Conservation (phyloP, 345 rosid genomes). For the Moricandia arvensis region DNA sequence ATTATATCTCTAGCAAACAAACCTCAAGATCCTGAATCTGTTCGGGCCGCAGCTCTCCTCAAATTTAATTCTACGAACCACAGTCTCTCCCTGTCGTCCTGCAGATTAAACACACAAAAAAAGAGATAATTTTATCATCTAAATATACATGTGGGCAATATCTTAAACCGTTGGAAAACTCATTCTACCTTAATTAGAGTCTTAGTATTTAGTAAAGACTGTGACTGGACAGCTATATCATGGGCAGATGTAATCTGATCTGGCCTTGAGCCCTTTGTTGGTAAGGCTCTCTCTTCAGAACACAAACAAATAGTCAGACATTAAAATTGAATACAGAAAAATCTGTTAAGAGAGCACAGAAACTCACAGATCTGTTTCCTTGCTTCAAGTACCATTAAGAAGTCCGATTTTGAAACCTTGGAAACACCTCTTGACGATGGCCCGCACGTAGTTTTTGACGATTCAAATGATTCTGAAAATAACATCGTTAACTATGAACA, state of each 20-base stretch:
- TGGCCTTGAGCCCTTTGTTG: conserved; percentile 67
- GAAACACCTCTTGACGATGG: conserved; percentile 52
- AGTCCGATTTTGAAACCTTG: conserved; percentile 60
- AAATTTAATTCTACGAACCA: conserved; percentile 85
- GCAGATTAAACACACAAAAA: conserved; percentile 28
- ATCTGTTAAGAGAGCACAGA: conserved; percentile 25
- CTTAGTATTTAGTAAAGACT: conserved; percentile 79
- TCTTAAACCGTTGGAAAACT: conserved; percentile 14
- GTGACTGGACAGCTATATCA: conserved; percentile 82
- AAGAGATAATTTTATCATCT: conserved; percentile 12
- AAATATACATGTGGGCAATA: no score
- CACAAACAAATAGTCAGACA: conserved; percentile 25
- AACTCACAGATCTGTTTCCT: conserved; percentile 70
- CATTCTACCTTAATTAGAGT: conserved; percentile 83
- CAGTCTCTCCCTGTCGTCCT: conserved; percentile 98
- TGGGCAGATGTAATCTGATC: conserved; percentile 65
- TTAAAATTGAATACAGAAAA: conserved; percentile 5
- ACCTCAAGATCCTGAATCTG: conserved; percentile 99
- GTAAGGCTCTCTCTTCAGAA: conserved; percentile 64
- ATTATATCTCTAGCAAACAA: conserved; percentile 12
- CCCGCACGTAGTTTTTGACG: conserved; percentile 52
- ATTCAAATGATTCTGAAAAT: conserved; percentile 57
- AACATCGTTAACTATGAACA: conserved; percentile 28
- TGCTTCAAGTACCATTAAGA: conserved; percentile 71
- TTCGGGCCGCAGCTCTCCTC: conserved; percentile 85